Evolutionary conservation across 1,284 basidiomycete genomes (phyloP).

Genomic region (Megacollybia platyphylla): DNA sequence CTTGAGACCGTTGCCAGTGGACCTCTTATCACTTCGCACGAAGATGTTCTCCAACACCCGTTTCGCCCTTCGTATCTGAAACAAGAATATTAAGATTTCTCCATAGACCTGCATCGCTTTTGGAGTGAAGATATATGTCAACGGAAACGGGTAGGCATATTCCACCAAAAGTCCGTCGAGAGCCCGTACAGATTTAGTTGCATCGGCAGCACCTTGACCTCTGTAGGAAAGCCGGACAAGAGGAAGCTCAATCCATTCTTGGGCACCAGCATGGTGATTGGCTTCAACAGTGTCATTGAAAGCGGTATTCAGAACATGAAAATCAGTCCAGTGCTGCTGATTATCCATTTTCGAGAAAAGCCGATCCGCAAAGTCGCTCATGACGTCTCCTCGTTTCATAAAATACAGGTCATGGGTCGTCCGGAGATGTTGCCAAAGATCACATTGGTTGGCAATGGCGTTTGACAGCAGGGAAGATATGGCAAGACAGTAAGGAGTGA

Average conservation of each 20-base stretch:
- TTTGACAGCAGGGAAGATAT: constrained; percentile 44
- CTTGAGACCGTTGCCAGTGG: constrained; percentile 35
- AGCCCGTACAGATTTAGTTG: constrained; percentile 39
- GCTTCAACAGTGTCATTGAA: constrained; percentile 57
- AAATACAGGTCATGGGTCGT: constrained; percentile 65
- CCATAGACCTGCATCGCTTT: constrained; percentile 48
- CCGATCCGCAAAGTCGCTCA: constrained; percentile 59
- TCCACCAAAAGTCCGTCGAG: constrained; percentile 61
- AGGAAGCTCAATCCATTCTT: constrained; percentile 54
- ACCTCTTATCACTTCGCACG: constrained; percentile 29
- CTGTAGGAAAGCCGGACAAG: constrained; percentile 66
- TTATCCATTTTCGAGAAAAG: constrained; percentile 71
- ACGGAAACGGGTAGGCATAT: constrained; percentile 72
- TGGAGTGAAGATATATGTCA: constrained; percentile 68
- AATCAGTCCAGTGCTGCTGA: constrained; percentile 65
- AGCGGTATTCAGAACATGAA: constrained; percentile 72
- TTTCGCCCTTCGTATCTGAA: constrained; percentile 68
- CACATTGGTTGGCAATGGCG: constrained; percentile 60
- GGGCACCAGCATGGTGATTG: constrained; percentile 25
- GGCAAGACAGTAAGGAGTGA: constrained; percentile 45
- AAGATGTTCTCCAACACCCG: constrained; percentile 56
- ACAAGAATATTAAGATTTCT: constrained; percentile 63
- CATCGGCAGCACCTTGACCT: constrained; percentile 28
- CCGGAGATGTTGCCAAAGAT: constrained; percentile 53
- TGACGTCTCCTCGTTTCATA: constrained; percentile 60